Percentiles rank a stretch among this genome's conserved stretches.
Conservation (phyloP, 495 filamentous ascomycete species). For the Hyaloscypha hepaticicola region DNA sequence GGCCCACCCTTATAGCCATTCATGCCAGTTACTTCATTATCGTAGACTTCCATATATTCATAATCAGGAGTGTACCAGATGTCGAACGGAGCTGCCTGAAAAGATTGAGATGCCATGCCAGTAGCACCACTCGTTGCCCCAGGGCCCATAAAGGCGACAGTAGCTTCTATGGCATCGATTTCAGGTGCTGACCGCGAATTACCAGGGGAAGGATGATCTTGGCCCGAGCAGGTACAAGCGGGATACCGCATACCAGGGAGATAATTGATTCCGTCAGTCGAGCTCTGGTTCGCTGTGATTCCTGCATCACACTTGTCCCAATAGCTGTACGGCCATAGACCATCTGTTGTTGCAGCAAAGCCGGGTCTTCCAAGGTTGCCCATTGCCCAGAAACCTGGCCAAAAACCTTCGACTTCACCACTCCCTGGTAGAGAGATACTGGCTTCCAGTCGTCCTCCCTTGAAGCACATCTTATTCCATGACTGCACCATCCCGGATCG, state of each 20-base stretch:
- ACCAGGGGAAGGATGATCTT: constrained; percentile 72
- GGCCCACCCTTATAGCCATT: constrained; percentile 67
- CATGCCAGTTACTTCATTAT: constrained; percentile 55
- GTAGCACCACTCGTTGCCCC: constrained; percentile 42
- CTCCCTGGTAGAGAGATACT: constrained; percentile 71
- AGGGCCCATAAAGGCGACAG: constrained; percentile 53
- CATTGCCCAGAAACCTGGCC: constrained; percentile 84
- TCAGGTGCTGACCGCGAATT: constrained; percentile 70
- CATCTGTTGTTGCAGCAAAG: constrained; percentile 68
- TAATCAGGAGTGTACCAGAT: constrained; percentile 75
- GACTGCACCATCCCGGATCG: constrained; percentile 81
- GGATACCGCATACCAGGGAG: constrained; percentile 75
- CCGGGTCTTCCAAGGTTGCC: constrained; percentile 71
- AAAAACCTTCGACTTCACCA: constrained; percentile 69
- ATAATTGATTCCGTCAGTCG: constrained; percentile 62
- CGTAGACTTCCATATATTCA: constrained; percentile 62
- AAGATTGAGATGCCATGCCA: constrained; percentile 68
- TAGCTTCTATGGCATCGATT: constrained; percentile 75
- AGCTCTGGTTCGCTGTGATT: constrained; percentile 76
- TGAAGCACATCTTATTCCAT: constrained; percentile 81
- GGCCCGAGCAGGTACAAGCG: constrained; percentile 62
- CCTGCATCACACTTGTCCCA: constrained; percentile 69
- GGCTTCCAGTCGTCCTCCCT: constrained; percentile 73
- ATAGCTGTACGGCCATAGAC: constrained; percentile 81
- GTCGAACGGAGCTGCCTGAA: constrained; percentile 74